phyloP scores from a whole-genome alignment of 2,329 filamentous ascomycete species.

The Cytospora schulzeri region DNA sequence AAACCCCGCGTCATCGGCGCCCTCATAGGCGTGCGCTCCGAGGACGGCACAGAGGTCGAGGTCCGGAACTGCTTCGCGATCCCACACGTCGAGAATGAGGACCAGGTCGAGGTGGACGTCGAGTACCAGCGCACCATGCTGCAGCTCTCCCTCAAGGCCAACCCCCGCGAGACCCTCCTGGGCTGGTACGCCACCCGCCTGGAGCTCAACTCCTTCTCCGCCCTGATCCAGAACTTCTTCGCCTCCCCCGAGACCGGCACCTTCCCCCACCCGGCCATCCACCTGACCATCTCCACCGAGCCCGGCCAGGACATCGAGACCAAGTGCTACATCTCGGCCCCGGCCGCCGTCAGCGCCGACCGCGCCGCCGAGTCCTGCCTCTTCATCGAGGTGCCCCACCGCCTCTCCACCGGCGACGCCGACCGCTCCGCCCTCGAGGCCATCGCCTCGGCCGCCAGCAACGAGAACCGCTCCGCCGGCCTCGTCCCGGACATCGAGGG shows the following conservation, averaged over 20 bases:
- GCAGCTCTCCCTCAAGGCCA: conserved; percentile 87
- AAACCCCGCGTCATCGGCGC: conserved; percentile 91
- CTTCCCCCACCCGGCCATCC: conserved; percentile 94
- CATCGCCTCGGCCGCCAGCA: conserved; percentile 79
- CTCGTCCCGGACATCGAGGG: conserved; percentile 88
- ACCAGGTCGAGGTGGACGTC: conserved; percentile 99
- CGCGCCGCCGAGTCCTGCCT: conserved; percentile 93
- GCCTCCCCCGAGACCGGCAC: conserved; percentile 95
- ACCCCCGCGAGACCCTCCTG: conserved; percentile 89
- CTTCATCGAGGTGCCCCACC: conserved; percentile 96
- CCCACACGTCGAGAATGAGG: conserved; percentile 95
- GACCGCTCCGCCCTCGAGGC: conserved; percentile 72
- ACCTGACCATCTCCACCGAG: conserved; percentile 91
- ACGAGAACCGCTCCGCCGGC: conserved; percentile 71
- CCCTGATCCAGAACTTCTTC: conserved; percentile 99
- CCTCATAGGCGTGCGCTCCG: conserved; percentile 86
- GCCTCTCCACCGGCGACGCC: conserved; percentile 77
- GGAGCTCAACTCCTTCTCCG: conserved; percentile 97
- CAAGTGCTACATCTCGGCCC: conserved; percentile 91
- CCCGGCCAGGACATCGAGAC: conserved; percentile 87
- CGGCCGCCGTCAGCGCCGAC: conserved; percentile 92
- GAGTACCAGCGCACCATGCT: conserved; percentile 99
- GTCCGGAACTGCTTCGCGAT: conserved; percentile 97
- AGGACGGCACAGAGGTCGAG: conserved; percentile 96
- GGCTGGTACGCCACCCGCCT: conserved; percentile 98